Percentiles rank a stretch among this genome's conserved stretches.
phyloP scores from a whole-genome alignment of 2,329 filamentous ascomycete species.

The Didymella exigua region DNA sequence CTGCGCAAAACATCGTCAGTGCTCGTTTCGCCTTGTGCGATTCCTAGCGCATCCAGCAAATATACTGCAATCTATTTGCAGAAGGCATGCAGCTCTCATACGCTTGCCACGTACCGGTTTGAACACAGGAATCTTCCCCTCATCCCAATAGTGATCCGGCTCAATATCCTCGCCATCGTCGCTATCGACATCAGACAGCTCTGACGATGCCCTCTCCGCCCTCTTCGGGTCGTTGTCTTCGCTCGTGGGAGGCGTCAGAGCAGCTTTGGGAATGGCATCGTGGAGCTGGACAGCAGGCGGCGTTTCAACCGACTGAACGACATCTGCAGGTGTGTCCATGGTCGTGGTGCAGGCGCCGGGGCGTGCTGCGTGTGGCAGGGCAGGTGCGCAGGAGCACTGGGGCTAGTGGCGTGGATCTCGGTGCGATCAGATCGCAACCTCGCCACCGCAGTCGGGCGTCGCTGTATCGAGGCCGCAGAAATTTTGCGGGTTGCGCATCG shows the following conservation, averaged over 20 bases:
- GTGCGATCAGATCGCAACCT: conserved; percentile 30
- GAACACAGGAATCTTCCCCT: conserved; percentile 86
- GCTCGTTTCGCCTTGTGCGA: not conserved
- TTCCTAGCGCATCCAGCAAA: conserved; percentile 7
- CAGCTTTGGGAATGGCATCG: conserved; percentile 44
- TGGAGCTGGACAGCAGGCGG: conserved; percentile 28
- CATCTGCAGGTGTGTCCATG: conserved; percentile 40
- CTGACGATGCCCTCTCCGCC: conserved; percentile 53
- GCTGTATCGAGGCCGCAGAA: conserved; percentile 25
- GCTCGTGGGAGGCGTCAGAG: conserved; percentile 58
- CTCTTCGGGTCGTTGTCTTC: conserved; percentile 55
- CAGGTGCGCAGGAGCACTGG: conserved; percentile 28
- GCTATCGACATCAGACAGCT: conserved; percentile 56
- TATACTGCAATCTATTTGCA: conserved; percentile 5
- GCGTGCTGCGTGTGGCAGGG: conserved; percentile 24
- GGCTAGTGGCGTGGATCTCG: conserved; percentile 29
- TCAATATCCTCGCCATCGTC: conserved; percentile 69
- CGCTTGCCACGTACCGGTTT: conserved; percentile 68
- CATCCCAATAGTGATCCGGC: conserved; percentile 86
- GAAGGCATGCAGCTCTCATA: conserved; percentile 1
- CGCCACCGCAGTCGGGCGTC: conserved; percentile 33
- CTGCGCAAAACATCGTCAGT: conserved; percentile 44
- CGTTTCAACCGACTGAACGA: conserved; percentile 45
- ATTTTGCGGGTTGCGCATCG: conserved; percentile 34
- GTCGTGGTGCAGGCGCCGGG: conserved; percentile 23